Conservation (phyloP, 2,329 filamentous ascomycete genomes). For the Colletotrichum lindemuthianum region DNA sequence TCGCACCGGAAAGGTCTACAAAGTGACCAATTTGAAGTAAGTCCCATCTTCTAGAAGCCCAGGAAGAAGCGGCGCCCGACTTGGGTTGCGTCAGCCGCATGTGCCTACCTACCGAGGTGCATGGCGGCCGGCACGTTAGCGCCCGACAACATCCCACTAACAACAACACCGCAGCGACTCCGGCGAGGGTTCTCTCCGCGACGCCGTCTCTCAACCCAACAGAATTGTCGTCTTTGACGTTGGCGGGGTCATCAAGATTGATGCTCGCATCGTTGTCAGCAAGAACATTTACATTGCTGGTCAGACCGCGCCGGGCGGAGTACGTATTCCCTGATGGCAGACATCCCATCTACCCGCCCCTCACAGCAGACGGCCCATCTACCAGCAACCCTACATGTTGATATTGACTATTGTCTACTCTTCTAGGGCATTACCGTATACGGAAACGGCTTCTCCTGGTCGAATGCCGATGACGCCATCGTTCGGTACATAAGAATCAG, state of each 20-base stretch:
- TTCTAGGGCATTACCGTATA: conserved; percentile 58
- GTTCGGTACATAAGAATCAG: conserved; percentile 65
- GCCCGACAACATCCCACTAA: not conserved
- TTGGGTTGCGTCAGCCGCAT: too few species aligned
- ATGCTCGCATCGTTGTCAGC: conserved; percentile 55
- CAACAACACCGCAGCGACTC: conserved; percentile 46
- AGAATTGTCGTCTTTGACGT: conserved; percentile 61
- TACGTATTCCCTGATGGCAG: conserved; percentile 39
- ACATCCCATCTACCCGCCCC: not conserved
- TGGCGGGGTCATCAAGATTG: conserved; percentile 60
- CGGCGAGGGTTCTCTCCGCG: conserved; percentile 59
- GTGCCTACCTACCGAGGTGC: too few species aligned
- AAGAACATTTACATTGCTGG: conserved; percentile 60
- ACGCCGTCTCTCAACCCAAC: conserved; percentile 58
- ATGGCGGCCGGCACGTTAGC: too few species aligned
- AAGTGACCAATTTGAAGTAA: conserved; percentile 57
- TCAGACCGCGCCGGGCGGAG: conserved; percentile 60
- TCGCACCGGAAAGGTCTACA: conserved; percentile 56
- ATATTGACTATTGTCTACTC: too few species aligned
- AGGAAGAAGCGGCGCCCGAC: too few species aligned
- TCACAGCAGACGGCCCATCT: not conserved
- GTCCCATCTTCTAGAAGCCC: not conserved
- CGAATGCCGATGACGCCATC: conserved; percentile 62
- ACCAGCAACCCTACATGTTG: too few species aligned
- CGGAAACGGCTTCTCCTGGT: conserved; percentile 64